A percentile compares a stretch with the other conserved stretches of the same genome.
phyloP scores from a whole-genome alignment of 2,329 filamentous ascomycete species.

The Fusarium verticillioides region DNA sequence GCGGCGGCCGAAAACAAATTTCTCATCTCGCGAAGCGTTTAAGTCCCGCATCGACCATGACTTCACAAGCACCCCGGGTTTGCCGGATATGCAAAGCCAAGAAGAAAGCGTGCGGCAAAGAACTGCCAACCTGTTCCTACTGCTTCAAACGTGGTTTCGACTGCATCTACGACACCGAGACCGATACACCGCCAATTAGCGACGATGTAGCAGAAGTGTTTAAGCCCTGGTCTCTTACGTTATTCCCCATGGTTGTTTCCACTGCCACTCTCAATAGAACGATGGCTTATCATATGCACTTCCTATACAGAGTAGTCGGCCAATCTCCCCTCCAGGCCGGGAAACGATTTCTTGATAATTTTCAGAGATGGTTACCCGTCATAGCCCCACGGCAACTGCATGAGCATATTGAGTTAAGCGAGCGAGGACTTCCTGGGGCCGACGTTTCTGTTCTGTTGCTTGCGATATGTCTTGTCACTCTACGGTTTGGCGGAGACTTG shows the following conservation, averaged over 20 bases:
- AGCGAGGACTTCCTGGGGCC: not conserved
- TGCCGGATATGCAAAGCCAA: not conserved
- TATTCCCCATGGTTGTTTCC: not conserved
- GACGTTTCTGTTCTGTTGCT: not conserved
- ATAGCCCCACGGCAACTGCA: not conserved
- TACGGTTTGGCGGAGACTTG: not conserved
- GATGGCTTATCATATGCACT: not conserved
- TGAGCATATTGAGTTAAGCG: not conserved
- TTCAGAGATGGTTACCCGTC: not conserved
- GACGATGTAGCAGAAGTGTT: accelerated
- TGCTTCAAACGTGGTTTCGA: not conserved
- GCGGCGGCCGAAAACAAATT: not conserved
- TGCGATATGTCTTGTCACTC: not conserved
- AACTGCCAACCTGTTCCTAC: not conserved
- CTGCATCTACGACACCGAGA: accelerated
- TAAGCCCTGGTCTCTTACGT: not conserved
- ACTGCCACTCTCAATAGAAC: not conserved
- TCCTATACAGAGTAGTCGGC: not conserved
- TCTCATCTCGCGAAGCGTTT: accelerated
- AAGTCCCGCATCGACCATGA: accelerated
- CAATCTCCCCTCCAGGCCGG: not conserved
- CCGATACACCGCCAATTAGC: accelerated
- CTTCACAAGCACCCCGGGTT: not conserved
- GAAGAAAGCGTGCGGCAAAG: not conserved
- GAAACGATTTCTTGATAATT: accelerated